Conservation (phyloP, 805 yeast genomes). For the Kodamaea leandrae region DNA sequence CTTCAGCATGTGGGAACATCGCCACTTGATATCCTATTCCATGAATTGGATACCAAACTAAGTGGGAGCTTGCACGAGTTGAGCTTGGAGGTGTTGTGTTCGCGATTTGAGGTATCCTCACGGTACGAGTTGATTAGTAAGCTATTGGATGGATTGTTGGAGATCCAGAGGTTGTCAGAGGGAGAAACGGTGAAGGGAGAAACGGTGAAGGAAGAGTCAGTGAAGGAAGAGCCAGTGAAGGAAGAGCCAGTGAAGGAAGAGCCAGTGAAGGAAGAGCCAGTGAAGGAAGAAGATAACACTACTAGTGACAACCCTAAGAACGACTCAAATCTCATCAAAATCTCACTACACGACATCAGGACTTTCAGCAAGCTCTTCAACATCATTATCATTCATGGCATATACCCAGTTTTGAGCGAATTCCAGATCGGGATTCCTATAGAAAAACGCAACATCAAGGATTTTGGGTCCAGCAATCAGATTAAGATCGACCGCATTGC, state of each 20-base stretch:
- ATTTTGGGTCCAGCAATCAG: slow-evolving; percentile 32
- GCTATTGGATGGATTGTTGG: slow-evolving; percentile 34
- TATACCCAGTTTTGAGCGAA: slow-evolving; percentile 58
- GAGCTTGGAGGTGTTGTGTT: slow-evolving; percentile 16
- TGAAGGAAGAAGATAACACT: not conserved
- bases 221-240: not conserved
- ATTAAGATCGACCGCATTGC: slow-evolving; percentile 17
- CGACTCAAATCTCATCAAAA: slow-evolving; percentile 47
- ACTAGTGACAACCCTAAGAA: no score
- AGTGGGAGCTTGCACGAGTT: slow-evolving; percentile 24
- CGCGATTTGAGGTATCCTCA: slow-evolving; percentile 5
- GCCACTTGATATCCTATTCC: slow-evolving; percentile 37
- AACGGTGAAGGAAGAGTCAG: not conserved
- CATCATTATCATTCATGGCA: slow-evolving; percentile 64
- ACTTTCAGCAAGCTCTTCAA: slow-evolving; percentile 64
- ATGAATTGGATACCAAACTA: slow-evolving; percentile 25
- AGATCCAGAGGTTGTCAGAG: slow-evolving; percentile 39
- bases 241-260: not conserved
- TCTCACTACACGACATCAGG: slow-evolving; percentile 84
- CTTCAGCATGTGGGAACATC: slow-evolving; percentile 27
- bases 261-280: slow-evolving; percentile 15
- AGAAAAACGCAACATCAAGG: slow-evolving; percentile 54
- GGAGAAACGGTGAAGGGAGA: slow-evolving; percentile 9
- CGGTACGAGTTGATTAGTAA: slow-evolving; percentile 26
- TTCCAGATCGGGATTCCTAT: slow-evolving; percentile 62